Conservation (phyloP, 129 eudicot genomes). For the Centella asiatica region DNA sequence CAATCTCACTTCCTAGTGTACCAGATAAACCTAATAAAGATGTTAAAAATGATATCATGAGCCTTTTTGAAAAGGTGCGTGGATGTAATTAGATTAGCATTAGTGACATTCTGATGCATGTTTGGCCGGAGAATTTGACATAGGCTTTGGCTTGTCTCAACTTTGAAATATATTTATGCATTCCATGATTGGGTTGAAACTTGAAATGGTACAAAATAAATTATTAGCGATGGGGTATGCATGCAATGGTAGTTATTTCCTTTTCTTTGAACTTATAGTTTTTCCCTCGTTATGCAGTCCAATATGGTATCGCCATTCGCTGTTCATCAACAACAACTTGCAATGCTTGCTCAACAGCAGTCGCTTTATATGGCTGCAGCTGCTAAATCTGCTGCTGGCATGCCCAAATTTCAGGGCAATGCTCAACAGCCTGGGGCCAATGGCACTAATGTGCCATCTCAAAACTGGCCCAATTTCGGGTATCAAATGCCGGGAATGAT, state of each 20-base stretch:
- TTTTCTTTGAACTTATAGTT: neutral
- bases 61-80: constrained; percentile 89
- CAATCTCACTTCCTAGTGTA: constrained; percentile 32
- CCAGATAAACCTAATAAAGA: constrained; percentile 66
- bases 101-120: neutral
- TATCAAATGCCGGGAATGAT: constrained; percentile 70
- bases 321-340: constrained; percentile 51
- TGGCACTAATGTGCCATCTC: constrained; percentile 41
- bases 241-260: neutral
- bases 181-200: neutral
- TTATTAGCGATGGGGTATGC: neutral
- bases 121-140: neutral
- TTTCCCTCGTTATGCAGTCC: constrained; percentile 36
- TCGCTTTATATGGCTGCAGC: constrained; percentile 87
- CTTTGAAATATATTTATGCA: neutral
- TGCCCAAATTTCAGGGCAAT: constrained; percentile 44
- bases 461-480: constrained; percentile 69
- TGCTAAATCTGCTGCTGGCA: constrained; percentile 59
- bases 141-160: neutral
- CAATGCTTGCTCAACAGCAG: constrained; percentile 78
- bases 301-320: constrained; percentile 55
- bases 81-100: constrained; percentile 2
- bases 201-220: neutral
- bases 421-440: constrained; percentile 46
- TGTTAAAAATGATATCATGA: constrained; percentile 90